Percentiles rank a stretch among this genome's conserved stretches.
Conservation (phyloP, 176 grass and related monocot species). For the Hyparrhenia diplandra region DNA sequence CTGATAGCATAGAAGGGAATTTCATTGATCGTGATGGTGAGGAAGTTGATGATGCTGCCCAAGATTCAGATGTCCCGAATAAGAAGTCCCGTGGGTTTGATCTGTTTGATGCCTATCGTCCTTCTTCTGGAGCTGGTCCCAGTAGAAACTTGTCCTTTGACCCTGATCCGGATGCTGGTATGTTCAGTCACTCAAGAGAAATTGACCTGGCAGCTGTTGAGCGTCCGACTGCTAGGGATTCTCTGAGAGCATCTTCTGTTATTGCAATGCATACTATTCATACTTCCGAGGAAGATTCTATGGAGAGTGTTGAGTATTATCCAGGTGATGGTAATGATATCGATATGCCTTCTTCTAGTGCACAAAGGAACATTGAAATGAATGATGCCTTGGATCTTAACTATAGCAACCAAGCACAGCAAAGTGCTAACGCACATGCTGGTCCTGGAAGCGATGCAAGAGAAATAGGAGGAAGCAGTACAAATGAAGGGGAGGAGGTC, state of each 20-base stretch:
- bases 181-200: constrained; percentile 43
- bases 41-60: constrained; percentile 72
- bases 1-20: constrained; percentile 91
- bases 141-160: constrained; percentile 83
- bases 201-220: constrained; percentile 41
- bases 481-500: constrained; percentile 93
- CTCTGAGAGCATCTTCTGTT: constrained; percentile 82
- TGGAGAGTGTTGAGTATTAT: constrained; percentile 98
- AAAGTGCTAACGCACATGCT: constrained; percentile 76
- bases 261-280: constrained; percentile 82
- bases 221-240: constrained; percentile 59
- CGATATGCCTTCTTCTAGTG: constrained; percentile 75
- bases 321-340: constrained; percentile 66
- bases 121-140: constrained; percentile 84
- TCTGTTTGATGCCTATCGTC: constrained; percentile 58
- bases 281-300: constrained; percentile 65
- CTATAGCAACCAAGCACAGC: constrained; percentile 91
- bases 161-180: constrained; percentile 48
- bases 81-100: constrained; percentile 73
- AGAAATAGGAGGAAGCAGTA: constrained; percentile 95
- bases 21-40: constrained; percentile 90
- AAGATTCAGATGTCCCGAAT: constrained; percentile 67
- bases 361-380: constrained; percentile 66
- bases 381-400: constrained; percentile 86
- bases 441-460: constrained; percentile 78